These are phyloP conservation scores for Pythium dissimile DNA, from an alignment of 352 stramenopile genomes.

Conservation along the genomic window DNA sequence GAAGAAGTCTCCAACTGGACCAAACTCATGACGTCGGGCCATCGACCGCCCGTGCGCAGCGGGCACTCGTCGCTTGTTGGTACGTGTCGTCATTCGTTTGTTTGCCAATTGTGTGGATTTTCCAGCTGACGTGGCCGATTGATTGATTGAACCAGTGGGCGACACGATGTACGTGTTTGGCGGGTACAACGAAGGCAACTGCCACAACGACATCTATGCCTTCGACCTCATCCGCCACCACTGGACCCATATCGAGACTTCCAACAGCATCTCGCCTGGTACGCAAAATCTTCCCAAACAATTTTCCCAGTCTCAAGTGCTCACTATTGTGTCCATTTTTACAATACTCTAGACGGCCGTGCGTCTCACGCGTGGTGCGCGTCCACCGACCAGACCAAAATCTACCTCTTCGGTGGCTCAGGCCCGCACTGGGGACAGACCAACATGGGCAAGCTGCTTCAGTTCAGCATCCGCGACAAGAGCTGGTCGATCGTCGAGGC, in stretches of 20 bases:
- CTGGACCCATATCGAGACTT: slow-evolving; percentile 72
- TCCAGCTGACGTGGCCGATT: not conserved
- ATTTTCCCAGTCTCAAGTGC: no score
- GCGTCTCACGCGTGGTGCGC: slow-evolving; percentile 75
- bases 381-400: slow-evolving; percentile 68
- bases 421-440: slow-evolving; percentile 81
- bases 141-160: slow-evolving; percentile 37
- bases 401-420: slow-evolving; percentile 78
- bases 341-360: slow-evolving; percentile 41
- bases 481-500: slow-evolving; percentile 80
- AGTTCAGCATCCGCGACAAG: slow-evolving; percentile 74
- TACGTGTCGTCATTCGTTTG: slow-evolving; percentile 22
- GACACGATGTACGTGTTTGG: slow-evolving; percentile 84
- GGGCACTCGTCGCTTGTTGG: slow-evolving; percentile 77
- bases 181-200: slow-evolving; percentile 85
- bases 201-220: slow-evolving; percentile 81
- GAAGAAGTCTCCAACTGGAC: slow-evolving; percentile 70
- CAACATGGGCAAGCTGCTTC: slow-evolving; percentile 84
- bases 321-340: not conserved
- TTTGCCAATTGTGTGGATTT: not conserved
- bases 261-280: slow-evolving; percentile 69
- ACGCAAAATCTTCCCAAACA: slow-evolving; percentile 2
- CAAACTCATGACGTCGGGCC: slow-evolving; percentile 64
- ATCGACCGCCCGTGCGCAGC: slow-evolving; percentile 67
- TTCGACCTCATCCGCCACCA: slow-evolving; percentile 80